These are phyloP conservation scores for Colletotrichum eremochloae DNA, from an alignment of 2,329 filamentous ascomycete genomes.

Conservation along the genomic window DNA sequence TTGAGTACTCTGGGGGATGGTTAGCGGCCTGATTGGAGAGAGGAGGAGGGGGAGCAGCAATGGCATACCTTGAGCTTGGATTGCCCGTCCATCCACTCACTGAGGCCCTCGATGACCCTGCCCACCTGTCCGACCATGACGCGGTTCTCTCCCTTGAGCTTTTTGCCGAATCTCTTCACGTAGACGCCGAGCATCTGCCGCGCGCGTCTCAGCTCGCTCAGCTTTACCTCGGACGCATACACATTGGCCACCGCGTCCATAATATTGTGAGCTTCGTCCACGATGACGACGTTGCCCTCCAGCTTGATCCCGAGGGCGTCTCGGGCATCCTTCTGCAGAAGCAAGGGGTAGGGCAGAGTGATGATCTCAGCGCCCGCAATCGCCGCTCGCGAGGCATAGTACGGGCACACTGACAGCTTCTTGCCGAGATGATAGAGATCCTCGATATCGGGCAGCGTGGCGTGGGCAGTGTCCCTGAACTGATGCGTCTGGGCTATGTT, in stretches of 20 bases:
- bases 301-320: slow-evolving; percentile 90
- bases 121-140: slow-evolving; percentile 92
- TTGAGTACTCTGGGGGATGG: slow-evolving; percentile 60
- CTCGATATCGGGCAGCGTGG: slow-evolving; percentile 92
- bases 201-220: slow-evolving; percentile 79
- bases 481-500: slow-evolving; percentile 78
- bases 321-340: slow-evolving; percentile 87
- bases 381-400: slow-evolving; percentile 91
- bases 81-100: slow-evolving; percentile 73
- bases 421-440: slow-evolving; percentile 85
- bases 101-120: slow-evolving; percentile 84
- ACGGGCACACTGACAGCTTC: slow-evolving; percentile 86
- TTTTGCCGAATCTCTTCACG: slow-evolving; percentile 88
- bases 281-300: slow-evolving; percentile 90
- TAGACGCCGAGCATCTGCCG: slow-evolving; percentile 84
- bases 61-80: slow-evolving; percentile 60
- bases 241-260: slow-evolving; percentile 95
- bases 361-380: slow-evolving; percentile 90
- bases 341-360: slow-evolving; percentile 90
- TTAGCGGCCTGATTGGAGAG: not conserved
- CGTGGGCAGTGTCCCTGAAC: slow-evolving; percentile 87
- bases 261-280: slow-evolving; percentile 97
- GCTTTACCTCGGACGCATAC: slow-evolving; percentile 81
- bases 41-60: not conserved
- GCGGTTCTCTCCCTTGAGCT: slow-evolving; percentile 89